phyloP scores from a whole-genome alignment of 768 basidiomycete species.

The Leccinellum rugosiceps region DNA sequence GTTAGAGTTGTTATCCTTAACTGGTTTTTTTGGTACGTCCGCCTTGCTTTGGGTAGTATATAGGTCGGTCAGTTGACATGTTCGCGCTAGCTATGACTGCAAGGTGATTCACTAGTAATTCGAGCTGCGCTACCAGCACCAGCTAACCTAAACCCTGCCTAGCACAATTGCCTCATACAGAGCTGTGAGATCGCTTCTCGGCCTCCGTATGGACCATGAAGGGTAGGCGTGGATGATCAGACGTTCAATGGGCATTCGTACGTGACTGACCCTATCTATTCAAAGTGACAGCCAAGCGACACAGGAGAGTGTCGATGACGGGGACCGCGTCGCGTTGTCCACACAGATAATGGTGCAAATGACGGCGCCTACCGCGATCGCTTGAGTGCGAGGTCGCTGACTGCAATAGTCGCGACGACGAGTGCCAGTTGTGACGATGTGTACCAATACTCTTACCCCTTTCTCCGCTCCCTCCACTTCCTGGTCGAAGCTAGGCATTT shows the following conservation, averaged over 20 bases:
- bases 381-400: background rate
- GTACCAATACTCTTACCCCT: background rate
- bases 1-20: constrained; percentile 7
- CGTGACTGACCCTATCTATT: background rate
- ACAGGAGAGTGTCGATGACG: background rate
- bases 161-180: constrained; percentile 18
- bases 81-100: constrained; percentile 11
- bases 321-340: background rate
- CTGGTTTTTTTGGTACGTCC: constrained; percentile 9
- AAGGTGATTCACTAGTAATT: constrained; percentile 7
- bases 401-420: background rate
- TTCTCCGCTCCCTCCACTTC: background rate
- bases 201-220: background rate
- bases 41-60: background rate
- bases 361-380: background rate
- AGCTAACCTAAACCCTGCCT: background rate
- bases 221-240: background rate
- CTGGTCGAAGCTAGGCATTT: background rate
- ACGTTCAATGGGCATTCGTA: constrained; percentile 25
- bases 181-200: constrained; percentile 18
- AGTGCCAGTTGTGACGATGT: background rate
- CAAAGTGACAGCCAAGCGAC: background rate
- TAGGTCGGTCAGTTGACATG: background rate
- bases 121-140: background rate
- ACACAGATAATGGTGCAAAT: background rate